phyloP scores from a whole-genome alignment of 371 early-diverging fungal species.

The Rhizomucor miehei region DNA sequence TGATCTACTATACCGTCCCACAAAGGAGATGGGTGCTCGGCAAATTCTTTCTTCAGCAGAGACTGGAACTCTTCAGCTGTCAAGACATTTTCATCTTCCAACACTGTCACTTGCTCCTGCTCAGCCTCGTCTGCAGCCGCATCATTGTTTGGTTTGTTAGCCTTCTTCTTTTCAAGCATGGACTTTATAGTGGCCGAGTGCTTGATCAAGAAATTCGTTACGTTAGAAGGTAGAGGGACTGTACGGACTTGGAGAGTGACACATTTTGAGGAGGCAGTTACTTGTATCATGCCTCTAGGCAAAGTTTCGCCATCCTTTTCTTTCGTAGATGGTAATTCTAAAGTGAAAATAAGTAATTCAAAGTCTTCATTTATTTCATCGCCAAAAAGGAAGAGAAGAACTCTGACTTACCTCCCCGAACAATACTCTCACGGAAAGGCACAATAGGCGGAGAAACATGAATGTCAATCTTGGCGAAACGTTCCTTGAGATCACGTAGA shows the following conservation, averaged over 20 bases:
- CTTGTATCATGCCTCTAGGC: conserved; percentile 61
- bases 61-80: conserved; percentile 34
- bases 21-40: conserved; percentile 32
- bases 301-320: conserved; percentile 44
- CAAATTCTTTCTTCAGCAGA: conserved; percentile 41
- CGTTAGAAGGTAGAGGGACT: conserved; percentile 75
- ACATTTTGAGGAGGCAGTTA: conserved; percentile 50
- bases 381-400: not conserved
- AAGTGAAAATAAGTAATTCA: not conserved
- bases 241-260: conserved; percentile 73
- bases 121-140: conserved; percentile 22
- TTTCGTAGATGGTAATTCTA: conserved; percentile 36
- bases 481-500: conserved; percentile 89
- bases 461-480: conserved; percentile 92
- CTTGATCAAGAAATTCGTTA: conserved; percentile 61
- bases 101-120: conserved; percentile 2
- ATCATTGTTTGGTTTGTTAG: conserved; percentile 17
- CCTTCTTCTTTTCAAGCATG: conserved; percentile 53
- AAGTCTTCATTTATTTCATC: not conserved
- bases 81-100: conserved; percentile 17
- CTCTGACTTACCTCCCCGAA: conserved; percentile 22
- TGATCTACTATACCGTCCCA: conserved; percentile 53
- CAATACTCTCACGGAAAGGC: conserved; percentile 95
- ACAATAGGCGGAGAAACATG: conserved; percentile 94
- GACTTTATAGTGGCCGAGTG: conserved; percentile 62